Conservation (phyloP, 2,329 filamentous ascomycete species). For the Diaporthe eres region DNA sequence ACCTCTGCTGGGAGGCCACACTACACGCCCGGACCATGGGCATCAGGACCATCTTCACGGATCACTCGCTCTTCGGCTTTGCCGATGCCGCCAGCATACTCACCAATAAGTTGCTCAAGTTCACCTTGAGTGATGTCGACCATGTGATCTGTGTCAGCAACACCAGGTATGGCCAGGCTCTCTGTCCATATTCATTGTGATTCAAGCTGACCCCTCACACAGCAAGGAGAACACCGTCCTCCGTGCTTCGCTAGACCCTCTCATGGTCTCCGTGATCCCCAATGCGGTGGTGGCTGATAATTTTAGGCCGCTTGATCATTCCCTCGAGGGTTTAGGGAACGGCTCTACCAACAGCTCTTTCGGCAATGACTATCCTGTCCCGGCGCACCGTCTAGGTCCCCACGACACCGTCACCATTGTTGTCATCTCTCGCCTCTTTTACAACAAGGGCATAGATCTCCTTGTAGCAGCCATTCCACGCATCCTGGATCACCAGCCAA, state of each 20-base stretch:
- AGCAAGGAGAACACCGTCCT: slow-evolving; percentile 99
- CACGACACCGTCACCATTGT: slow-evolving; percentile 95
- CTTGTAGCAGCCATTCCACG: slow-evolving; percentile 96
- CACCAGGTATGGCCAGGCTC: slow-evolving; percentile 79
- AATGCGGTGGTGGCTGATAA: slow-evolving; percentile 98
- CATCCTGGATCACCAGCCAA: slow-evolving; percentile 89
- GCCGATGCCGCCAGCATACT: slow-evolving; percentile 96
- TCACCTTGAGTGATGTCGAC: slow-evolving; percentile 94
- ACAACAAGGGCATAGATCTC: slow-evolving; percentile 98
- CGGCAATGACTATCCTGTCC: slow-evolving; percentile 55
- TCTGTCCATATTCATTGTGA: neutral
- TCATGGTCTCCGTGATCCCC: slow-evolving; percentile 98
- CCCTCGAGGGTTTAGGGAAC: slow-evolving; percentile 40
- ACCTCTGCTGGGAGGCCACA: slow-evolving; percentile 93
- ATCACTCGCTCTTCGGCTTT: slow-evolving; percentile 97
- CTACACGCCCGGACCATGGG: slow-evolving; percentile 97
- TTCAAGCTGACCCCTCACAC: slow-evolving; percentile 42
- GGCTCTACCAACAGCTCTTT: slow-evolving; percentile 50
- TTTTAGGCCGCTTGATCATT: slow-evolving; percentile 80
- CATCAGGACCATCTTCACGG: slow-evolving; percentile 93
- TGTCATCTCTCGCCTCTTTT: slow-evolving; percentile 96
- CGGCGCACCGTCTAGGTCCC: slow-evolving; percentile 80
- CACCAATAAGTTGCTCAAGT: slow-evolving; percentile 97
- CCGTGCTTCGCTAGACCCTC: slow-evolving; percentile 90
- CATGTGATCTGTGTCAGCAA: slow-evolving; percentile 99